Percentiles rank a stretch among this genome's conserved stretches.
These are phyloP conservation scores for Flaveria trinervia DNA, from an alignment of 129 eudicot species.

Conservation along the genomic window DNA sequence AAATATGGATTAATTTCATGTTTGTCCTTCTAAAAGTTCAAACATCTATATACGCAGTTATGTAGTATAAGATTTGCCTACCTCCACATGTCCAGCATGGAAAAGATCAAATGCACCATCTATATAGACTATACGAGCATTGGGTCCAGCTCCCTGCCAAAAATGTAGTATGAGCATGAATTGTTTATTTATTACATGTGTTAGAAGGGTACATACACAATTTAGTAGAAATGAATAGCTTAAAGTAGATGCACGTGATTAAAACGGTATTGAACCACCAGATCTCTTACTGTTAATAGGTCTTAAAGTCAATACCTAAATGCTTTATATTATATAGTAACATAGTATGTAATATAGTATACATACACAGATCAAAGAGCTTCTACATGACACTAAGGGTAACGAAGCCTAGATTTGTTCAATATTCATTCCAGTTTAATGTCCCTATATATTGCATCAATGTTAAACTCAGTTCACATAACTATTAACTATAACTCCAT, in stretches of 20 bases:
- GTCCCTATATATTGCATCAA: conserved; percentile 5
- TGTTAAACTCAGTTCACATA: neutral
- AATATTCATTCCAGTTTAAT: neutral
- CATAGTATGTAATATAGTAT: no score
- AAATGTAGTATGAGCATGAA: conserved; percentile 11
- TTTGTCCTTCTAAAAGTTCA: neutral
- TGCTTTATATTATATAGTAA: no score
- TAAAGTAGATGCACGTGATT: neutral
- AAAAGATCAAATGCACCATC: conserved; percentile 99
- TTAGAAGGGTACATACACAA: neutral
- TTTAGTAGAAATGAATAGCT: neutral
- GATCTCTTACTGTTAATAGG: no score
- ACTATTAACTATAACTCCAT: neutral
- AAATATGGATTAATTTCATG: neutral
- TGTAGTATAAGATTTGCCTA: conserved; percentile 17
- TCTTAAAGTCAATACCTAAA: no score
- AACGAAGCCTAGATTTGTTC: neutral
- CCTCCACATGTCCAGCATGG: conserved; percentile 99
- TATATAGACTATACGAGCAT: conserved; percentile 87
- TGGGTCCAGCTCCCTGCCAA: conserved; percentile 88
- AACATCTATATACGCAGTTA: neutral
- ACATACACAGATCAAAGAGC: neutral
- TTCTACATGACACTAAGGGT: neutral
- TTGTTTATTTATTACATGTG: neutral
- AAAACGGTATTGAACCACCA: no score